Conservation (phyloP, 2,329 filamentous ascomycete genomes). For the Pseudogymnoascus sp. region DNA sequence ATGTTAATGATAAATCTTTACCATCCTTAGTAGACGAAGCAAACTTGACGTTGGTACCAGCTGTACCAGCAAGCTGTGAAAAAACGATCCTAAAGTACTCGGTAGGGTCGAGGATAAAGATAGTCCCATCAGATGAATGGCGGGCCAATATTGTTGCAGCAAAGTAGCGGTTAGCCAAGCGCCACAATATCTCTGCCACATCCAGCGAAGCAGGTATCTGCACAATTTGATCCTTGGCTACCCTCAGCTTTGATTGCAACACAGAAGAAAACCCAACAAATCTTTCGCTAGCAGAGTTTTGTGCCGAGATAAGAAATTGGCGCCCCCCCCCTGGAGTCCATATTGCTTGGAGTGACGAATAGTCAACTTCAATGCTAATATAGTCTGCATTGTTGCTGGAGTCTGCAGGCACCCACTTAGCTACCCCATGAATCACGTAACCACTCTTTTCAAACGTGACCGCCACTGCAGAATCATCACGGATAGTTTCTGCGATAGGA, state of each 20-base stretch:
- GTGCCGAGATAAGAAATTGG: slow-evolving; percentile 1
- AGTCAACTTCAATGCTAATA: background rate
- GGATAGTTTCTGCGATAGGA: slow-evolving; percentile 13
- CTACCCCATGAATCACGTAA: background rate
- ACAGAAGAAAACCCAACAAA: background rate
- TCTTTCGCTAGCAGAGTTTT: background rate
- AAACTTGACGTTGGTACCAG: background rate
- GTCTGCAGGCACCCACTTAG: background rate
- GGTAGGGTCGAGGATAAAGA: background rate
- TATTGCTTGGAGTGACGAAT: background rate
- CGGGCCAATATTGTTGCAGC: background rate
- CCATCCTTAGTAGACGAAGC: background rate
- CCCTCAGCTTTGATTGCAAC: background rate
- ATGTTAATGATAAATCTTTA: background rate
- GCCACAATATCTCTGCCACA: background rate
- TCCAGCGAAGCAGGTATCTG: background rate
- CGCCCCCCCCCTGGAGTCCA: background rate
- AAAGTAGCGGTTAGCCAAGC: background rate
- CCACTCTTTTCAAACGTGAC: slow-evolving; percentile 18
- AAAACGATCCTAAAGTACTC: background rate
- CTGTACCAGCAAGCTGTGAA: background rate
- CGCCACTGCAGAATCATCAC: background rate
- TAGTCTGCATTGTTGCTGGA: background rate
- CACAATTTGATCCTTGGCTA: background rate
- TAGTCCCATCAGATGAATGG: background rate